Evolutionary conservation across 352 stramenopile species (phyloP), one percentile per base, ranked within the genome.

Genomic region (Phytophthora brassicae): DNA sequence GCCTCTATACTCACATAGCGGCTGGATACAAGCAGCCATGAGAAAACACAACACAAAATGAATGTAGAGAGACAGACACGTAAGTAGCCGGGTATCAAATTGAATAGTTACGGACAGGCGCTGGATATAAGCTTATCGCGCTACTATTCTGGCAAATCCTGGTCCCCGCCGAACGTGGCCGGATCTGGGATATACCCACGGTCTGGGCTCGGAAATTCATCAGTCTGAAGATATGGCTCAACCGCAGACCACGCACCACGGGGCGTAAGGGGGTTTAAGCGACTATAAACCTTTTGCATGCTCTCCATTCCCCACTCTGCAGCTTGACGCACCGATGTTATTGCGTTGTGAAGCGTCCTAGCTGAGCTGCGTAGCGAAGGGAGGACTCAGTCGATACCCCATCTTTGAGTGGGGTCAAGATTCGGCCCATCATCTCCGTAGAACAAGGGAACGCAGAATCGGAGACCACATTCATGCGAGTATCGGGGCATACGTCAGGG

Each of bases 141-240:
- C 26, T 9, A 31, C 26, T 31, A 31, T 8, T 31, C 26, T 31
- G 23, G 22, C 35, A 48, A 5, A 0, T 56, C 35, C 23, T 48
- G 33, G 6, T 46, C 50, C 0, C 50, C 23, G n/a, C 23, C 28
- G 24, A 58, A 49, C 0, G 51, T 50, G 0, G 26, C 44, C 20
- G 47, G 0, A 55, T 55, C 11, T 44, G 45, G 0, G 47, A 55
- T 1, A 55, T 55, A 2, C 19, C 31, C 4, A 44, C 64, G 6
- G 43, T 79, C 0, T 58, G 36, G 0, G 49, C 50, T 0, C 45
- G 23, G 2, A 39, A 52, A 26, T 52, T 75, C 2, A 33, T 39
- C 13, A 60, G 43, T n/a, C 50, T 19, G n/a, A 58, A 48, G 5
- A 48, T 42, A 26, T 49, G 48, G 23, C 29, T 42, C 9, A 58